Conservation (phyloP, 1,139 yeast genomes). For the Geotrichum aggregatum region DNA sequence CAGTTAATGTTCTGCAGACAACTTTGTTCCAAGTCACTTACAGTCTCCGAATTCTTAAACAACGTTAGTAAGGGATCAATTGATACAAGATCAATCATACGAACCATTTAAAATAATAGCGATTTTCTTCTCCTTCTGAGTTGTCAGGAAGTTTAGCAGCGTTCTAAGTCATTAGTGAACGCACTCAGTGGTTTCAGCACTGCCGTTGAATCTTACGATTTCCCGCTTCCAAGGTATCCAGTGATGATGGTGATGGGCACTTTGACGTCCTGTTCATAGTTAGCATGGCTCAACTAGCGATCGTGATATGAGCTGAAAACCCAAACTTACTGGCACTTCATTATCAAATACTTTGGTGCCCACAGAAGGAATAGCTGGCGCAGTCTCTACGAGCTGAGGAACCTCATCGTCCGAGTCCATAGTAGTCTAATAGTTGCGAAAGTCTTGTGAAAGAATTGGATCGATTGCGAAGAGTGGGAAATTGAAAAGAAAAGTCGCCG, state of each 20-base stretch:
- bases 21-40: constrained; percentile 21
- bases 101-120: constrained; percentile 81
- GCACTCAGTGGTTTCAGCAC: neutral
- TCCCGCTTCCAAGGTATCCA: constrained; percentile 94
- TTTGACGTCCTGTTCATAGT: constrained; percentile 35
- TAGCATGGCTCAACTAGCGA: neutral
- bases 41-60: constrained; percentile 37
- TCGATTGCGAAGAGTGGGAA: too few species aligned
- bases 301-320: too few species aligned
- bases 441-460: too few species aligned
- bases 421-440: neutral
- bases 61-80: too few species aligned
- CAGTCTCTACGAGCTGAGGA: constrained; percentile 16
- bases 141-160: constrained; percentile 66
- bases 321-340: constrained; percentile 14
- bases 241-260: constrained; percentile 92
- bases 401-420: constrained; percentile 20
- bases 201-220: constrained; percentile 48
- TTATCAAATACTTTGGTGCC: neutral
- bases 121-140: constrained; percentile 61
- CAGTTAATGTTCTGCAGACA: constrained; percentile 30
- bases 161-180: constrained; percentile 41
- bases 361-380: constrained; percentile 11
- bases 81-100: too few species aligned
- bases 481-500: too few species aligned